Conservation (phyloP, 371 early-diverging fungal genomes). For the Dentiscutata heterogama region DNA sequence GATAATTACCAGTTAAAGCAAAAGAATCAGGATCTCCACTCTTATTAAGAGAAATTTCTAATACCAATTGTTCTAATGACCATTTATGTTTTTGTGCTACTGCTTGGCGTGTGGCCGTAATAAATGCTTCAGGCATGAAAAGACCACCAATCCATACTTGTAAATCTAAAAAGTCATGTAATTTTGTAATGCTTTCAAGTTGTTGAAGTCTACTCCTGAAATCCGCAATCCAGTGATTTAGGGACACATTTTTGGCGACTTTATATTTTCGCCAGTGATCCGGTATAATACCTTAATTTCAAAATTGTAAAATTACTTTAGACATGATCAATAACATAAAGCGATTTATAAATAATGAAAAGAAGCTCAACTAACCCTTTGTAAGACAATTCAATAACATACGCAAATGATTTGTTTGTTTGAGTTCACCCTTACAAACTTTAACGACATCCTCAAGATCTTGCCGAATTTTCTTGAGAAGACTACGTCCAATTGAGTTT, state of each 20-base stretch:
- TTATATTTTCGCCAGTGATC: constrained; percentile 83
- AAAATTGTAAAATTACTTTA: constrained; percentile 11
- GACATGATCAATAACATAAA: not conserved
- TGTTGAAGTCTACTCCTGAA: constrained; percentile 78
- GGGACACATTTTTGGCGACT: constrained; percentile 67
- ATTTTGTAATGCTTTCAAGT: constrained; percentile 64
- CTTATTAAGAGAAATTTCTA: constrained; percentile 62
- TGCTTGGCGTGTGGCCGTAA: constrained; percentile 92
- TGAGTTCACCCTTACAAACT: constrained; percentile 80
- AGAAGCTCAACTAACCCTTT: constrained; percentile 60
- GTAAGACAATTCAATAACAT: constrained; percentile 73
- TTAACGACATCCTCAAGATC: constrained; percentile 74
- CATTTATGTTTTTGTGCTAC: constrained; percentile 77
- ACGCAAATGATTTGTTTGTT: constrained; percentile 89
- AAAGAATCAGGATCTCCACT: constrained; percentile 49
- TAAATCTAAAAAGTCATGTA: constrained; percentile 52
- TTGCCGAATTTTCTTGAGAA: constrained; percentile 70
- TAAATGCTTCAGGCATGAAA: constrained; percentile 91
- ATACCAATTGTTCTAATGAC: constrained; percentile 75
- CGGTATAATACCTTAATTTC: constrained; percentile 65
- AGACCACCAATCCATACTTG: constrained; percentile 89
- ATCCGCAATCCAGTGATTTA: constrained; percentile 81
- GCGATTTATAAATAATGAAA: not conserved
- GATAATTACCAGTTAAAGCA: constrained; percentile 47
- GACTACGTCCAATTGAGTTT: constrained; percentile 66